Base-by-base conservation (phyloP, 495 filamentous ascomycete genomes). In the Podospora sp. region DNA sequence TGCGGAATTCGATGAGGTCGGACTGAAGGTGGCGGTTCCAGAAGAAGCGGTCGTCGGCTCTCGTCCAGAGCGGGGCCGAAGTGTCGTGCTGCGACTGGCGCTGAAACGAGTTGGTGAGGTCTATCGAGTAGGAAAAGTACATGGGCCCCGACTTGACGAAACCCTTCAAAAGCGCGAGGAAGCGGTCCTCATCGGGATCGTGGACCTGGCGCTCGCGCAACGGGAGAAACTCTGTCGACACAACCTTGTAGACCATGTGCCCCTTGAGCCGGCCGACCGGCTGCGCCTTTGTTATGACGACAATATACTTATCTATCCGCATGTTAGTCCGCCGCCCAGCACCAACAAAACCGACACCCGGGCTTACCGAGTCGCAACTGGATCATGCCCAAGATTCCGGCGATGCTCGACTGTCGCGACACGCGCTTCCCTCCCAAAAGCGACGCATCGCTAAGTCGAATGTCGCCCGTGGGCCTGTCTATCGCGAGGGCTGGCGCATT, bases 111-210 rank as follows among this genome's bases (percentile, higher is more conserved):
- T 94, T 97, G 57, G 95, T 99, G 68, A 99, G 81, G 73, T 99
- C 95, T 72, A 95, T 83, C 20, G 93, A 92, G 81, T 99, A 99
- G 55, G 95, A 97, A 76, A 98, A 98, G 83, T 97, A 97, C 91
- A 98, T 93, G 7, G 94, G 93, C 0, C 91, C 90, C 4, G 85
- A 88, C 72, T 91, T 91, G 60, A 99, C 84, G 60, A 93, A 85
- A 22, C 83, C 85, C 73, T 91, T 91, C 59, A 98, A 83, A 16
- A 98, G 80, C 16, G 84, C 81, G 24, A 98, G 83, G 79, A 96
- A 97, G 63, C 86, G 89, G 78, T 98, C 93, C 83, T 99, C 95
- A 71, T 99, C 96, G 40, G 86, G 86, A 73, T 99, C 95, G 76
- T 90, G 92, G 51, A 98, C 85, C 59, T 92, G 88, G 60, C 93